These are phyloP conservation scores for Plicaturopsis crispa DNA, from an alignment of 768 basidiomycete genomes.

Conservation along the genomic window DNA sequence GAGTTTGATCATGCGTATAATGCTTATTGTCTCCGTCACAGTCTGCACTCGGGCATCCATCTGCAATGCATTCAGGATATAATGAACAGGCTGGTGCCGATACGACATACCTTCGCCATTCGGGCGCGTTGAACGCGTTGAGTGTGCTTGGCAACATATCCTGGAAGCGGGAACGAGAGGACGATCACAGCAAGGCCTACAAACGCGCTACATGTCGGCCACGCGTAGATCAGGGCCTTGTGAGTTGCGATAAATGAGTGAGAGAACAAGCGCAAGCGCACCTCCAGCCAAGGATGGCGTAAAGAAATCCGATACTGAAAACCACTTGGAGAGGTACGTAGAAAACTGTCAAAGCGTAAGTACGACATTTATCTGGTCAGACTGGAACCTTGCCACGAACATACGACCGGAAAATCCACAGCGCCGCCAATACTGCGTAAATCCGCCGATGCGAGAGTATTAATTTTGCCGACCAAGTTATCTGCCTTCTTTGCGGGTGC, in stretches of 20 bases:
- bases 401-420: conserved; percentile 10
- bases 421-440: conserved; percentile 16
- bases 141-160: conserved; percentile 25
- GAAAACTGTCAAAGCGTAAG: conserved; percentile 10
- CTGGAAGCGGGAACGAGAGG: conserved; percentile 35
- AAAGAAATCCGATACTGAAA: conserved; percentile 20
- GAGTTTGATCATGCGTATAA: conserved; percentile 47
- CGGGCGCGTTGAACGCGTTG: conserved; percentile 24
- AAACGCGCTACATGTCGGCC: no score
- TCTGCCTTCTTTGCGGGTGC: neutral
- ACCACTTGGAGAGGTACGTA: conserved; percentile 15
- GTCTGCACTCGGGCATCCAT: conserved; percentile 38
- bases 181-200: conserved; percentile 37
- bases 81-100: neutral
- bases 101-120: conserved; percentile 30
- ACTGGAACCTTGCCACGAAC: no score
- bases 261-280: no score
- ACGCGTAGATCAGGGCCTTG: no score
- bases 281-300: conserved; percentile 25
- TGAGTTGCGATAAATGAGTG: no score
- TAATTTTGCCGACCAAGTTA: conserved; percentile 70
- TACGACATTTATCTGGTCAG: no score
- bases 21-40: conserved; percentile 34
- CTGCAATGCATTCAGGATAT: conserved; percentile 24
- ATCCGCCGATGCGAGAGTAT: conserved; percentile 70